Conservation (phyloP, 2,329 filamentous ascomycete genomes). For the Fusarium praegraminearum region DNA sequence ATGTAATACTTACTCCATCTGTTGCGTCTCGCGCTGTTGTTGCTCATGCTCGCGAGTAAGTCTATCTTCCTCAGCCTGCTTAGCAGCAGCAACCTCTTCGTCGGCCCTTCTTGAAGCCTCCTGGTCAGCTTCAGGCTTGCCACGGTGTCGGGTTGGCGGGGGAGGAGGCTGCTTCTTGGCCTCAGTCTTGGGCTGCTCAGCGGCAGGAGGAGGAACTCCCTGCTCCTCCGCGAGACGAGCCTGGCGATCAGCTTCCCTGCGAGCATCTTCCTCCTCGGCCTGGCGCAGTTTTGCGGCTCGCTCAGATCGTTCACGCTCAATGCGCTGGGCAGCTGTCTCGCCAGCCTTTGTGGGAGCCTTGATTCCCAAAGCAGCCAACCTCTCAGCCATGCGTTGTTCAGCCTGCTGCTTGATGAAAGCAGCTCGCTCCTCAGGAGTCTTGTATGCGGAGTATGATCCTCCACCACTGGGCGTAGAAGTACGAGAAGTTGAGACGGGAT, state of each 20-base stretch:
- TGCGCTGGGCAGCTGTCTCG: slow-evolving; percentile 84
- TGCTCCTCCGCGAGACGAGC: slow-evolving; percentile 84
- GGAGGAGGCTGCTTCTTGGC: slow-evolving; percentile 79
- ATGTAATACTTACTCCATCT: slow-evolving; percentile 80
- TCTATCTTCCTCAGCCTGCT: slow-evolving; percentile 74
- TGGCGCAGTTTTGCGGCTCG: slow-evolving; percentile 87
- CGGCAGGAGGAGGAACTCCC: slow-evolving; percentile 68
- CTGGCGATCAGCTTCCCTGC: slow-evolving; percentile 88
- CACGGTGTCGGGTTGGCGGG: slow-evolving; percentile 80
- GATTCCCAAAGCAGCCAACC: slow-evolving; percentile 91
- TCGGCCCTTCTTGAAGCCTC: slow-evolving; percentile 64
- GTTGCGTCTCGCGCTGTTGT: slow-evolving; percentile 77
- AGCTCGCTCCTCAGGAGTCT: slow-evolving; percentile 91
- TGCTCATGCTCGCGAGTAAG: slow-evolving; percentile 79
- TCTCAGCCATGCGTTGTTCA: slow-evolving; percentile 95
- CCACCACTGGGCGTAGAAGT: slow-evolving; percentile 63
- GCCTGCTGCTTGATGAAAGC: slow-evolving; percentile 98
- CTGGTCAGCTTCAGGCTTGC: slow-evolving; percentile 69
- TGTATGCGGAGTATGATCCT: slow-evolving; percentile 83
- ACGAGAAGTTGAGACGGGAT: slow-evolving; percentile 65
- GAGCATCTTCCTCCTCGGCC: slow-evolving; percentile 94
- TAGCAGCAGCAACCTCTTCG: slow-evolving; percentile 67
- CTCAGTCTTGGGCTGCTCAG: slow-evolving; percentile 60
- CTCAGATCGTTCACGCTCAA: slow-evolving; percentile 89
- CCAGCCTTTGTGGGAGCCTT: slow-evolving; percentile 83